Conservation (phyloP, 2,329 filamentous ascomycete genomes). For the Alternaria atra region DNA sequence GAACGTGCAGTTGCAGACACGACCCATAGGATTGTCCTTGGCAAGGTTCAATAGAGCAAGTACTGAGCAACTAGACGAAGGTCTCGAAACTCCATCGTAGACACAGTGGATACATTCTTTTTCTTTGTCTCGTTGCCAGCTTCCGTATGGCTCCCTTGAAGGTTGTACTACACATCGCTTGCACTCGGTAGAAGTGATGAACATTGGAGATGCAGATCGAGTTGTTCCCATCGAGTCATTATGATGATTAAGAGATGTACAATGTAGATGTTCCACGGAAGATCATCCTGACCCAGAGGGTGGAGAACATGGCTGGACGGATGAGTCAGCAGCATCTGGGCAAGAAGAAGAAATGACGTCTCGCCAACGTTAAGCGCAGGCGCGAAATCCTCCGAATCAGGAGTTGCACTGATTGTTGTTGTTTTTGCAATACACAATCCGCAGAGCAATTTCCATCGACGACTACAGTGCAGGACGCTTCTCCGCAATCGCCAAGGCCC, state of each 20-base stretch:
- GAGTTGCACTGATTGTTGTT: background rate
- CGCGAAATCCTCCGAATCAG: background rate
- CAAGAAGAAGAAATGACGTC: slow-evolving; percentile 12
- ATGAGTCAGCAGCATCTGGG: slow-evolving; percentile 9
- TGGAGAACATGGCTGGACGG: background rate
- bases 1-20: background rate
- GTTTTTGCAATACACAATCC: background rate
- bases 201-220: too few relatives aligned
- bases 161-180: background rate
- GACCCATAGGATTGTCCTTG: background rate
- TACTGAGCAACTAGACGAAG: background rate
- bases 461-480: slow-evolving; percentile 3
- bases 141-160: background rate
- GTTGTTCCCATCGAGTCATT: too few relatives aligned
- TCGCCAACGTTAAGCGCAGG: background rate
- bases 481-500: slow-evolving; percentile 13
- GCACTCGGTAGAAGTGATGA: too few relatives aligned
- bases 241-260: background rate
- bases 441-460: background rate
- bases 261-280: background rate
- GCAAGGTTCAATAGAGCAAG: background rate
- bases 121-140: background rate
- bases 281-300: background rate
- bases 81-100: background rate
- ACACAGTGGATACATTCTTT: background rate